Conservation (phyloP, 2,329 filamentous ascomycete species). For the Aspergillus piperis region DNA sequence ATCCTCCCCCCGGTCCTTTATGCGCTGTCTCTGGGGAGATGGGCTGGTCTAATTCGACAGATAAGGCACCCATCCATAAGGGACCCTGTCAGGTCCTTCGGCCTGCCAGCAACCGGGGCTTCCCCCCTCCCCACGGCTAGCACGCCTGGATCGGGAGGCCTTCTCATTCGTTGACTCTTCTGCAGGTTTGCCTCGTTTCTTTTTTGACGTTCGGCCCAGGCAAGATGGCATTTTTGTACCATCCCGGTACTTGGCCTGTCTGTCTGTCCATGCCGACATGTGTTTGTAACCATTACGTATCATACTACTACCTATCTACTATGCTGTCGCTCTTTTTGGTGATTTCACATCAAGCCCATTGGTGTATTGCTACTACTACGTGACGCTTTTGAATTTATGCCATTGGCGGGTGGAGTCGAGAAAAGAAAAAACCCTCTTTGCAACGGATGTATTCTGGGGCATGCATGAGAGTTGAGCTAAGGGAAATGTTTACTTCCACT, state of each 20-base stretch:
- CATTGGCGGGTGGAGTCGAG: background rate
- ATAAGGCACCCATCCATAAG: background rate
- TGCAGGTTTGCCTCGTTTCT: conserved; percentile 1
- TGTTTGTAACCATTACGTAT: conserved; percentile 1
- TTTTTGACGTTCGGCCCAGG: background rate
- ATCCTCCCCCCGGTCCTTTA: background rate
- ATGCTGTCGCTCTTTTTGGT: background rate
- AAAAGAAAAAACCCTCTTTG: background rate
- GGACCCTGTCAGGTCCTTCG: background rate
- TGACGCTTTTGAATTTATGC: background rate
- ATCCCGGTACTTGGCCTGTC: background rate
- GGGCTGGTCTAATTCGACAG: conserved; percentile 3
- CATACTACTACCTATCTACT: background rate
- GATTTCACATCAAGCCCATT: background rate
- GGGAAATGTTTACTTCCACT: background rate
- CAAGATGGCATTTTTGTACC: background rate
- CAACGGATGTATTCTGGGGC: background rate
- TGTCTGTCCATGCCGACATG: background rate
- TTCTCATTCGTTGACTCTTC: background rate
- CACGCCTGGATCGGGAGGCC: background rate
- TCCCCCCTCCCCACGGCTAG: background rate
- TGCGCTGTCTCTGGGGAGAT: background rate
- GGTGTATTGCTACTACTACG: background rate
- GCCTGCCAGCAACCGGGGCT: background rate
- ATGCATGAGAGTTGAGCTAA: background rate